Conservation (phyloP, 176 grass and related monocot species). For the Typha latifolia region DNA sequence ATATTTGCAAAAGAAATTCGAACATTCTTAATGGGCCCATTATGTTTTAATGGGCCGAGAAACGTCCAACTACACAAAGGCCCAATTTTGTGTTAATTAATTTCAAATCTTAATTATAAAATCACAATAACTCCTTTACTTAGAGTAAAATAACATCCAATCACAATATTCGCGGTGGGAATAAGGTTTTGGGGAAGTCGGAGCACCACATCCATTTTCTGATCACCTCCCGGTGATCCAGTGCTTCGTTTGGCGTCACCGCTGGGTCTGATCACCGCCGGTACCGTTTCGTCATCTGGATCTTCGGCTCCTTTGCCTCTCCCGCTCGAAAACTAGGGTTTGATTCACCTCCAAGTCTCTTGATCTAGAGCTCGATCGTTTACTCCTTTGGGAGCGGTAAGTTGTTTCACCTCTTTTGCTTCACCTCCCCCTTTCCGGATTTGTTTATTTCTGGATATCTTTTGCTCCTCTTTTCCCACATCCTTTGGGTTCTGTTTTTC, state of each 20-base stretch:
- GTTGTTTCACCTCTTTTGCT: background rate
- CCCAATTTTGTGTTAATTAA: too few species aligned
- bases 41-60: too few species aligned
- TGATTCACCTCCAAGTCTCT: background rate
- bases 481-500: background rate
- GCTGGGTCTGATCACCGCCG: constrained; percentile 4
- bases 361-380: background rate
- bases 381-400: background rate
- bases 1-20: too few species aligned
- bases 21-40: too few species aligned
- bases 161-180: constrained; percentile 3
- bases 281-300: constrained; percentile 6
- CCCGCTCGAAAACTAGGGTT: background rate
- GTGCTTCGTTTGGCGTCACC: background rate
- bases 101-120: too few species aligned
- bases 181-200: background rate
- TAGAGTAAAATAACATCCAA: background rate
- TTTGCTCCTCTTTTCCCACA: background rate
- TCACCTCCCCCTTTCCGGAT: background rate
- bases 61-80: too few species aligned
- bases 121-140: too few species aligned
- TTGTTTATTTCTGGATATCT: background rate
- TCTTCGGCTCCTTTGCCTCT: background rate
- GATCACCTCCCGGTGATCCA: constrained; percentile 11
- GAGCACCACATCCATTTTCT: background rate